phyloP scores from a whole-genome alignment of 331 rosid species.

The Stylosanthes scabra region DNA sequence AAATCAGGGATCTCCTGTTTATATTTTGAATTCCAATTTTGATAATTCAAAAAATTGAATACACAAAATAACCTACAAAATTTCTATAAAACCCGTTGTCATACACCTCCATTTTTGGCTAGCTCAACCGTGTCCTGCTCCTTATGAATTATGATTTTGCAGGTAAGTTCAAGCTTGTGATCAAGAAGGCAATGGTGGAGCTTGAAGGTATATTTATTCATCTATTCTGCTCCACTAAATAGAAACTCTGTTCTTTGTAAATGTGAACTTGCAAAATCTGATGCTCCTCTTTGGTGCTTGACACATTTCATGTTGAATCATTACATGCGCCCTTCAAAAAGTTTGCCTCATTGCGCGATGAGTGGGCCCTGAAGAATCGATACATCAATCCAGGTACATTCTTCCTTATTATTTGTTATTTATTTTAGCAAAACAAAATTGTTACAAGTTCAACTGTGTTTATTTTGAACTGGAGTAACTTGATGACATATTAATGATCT shows the following conservation, averaged over 20 bases:
- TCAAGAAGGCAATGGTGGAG: slow-evolving; percentile 99
- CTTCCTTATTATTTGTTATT: slow-evolving; percentile 12
- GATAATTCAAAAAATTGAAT: too few relatives aligned
- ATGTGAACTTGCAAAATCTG: slow-evolving; percentile 7
- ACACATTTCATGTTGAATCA: slow-evolving; percentile 40
- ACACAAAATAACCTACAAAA: too few relatives aligned
- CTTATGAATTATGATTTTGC: slow-evolving; percentile 46
- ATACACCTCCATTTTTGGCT: too few relatives aligned
- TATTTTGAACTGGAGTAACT: slow-evolving; percentile 33
- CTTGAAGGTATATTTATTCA: slow-evolving; percentile 85
- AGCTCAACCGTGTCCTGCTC: slow-evolving; percentile 22
- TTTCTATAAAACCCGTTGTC: too few relatives aligned
- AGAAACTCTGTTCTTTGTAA: slow-evolving; percentile 12
- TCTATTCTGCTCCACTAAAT: slow-evolving; percentile 17
- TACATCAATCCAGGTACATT: slow-evolving; percentile 88
- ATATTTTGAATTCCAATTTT: too few relatives aligned
- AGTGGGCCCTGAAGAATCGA: slow-evolving; percentile 93
- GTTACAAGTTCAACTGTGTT: too few relatives aligned
- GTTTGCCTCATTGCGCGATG: slow-evolving; percentile 81
- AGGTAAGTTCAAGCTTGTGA: slow-evolving; percentile 99
- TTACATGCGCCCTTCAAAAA: slow-evolving; percentile 94
- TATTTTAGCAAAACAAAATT: too few relatives aligned
- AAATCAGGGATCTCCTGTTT: too few relatives aligned
- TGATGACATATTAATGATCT: slow-evolving; percentile 18
- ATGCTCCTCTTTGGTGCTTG: slow-evolving; percentile 28